These are phyloP conservation scores for Euphorbia celastroides DNA, from an alignment of 441 rosid genomes.

Conservation along the genomic window DNA sequence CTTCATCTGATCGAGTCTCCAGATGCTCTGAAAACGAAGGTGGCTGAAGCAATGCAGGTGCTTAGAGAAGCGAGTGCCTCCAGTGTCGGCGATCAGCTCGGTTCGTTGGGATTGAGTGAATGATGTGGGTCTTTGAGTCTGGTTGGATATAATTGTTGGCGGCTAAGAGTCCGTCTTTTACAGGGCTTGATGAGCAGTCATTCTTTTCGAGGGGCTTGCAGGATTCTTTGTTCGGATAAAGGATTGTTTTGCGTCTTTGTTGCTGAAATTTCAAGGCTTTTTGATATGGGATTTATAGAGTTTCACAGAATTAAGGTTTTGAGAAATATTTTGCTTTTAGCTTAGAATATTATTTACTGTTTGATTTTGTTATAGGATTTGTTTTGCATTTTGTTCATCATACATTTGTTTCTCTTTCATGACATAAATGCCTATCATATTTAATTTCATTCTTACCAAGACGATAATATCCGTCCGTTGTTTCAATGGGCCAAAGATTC, in stretches of 20 bases:
- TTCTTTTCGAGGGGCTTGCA: too few species aligned
- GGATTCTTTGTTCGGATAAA: too few species aligned
- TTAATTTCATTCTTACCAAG: too few species aligned
- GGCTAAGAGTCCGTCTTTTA: slow-evolving; percentile 10
- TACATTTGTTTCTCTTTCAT: background rate
- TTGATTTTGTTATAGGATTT: background rate
- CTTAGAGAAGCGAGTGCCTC: slow-evolving; percentile 38
- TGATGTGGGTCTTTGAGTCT: too few species aligned
- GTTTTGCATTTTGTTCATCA: background rate
- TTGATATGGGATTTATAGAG: background rate
- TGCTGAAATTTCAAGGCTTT: background rate
- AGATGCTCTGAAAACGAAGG: slow-evolving; percentile 63
- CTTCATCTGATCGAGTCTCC: slow-evolving; percentile 72
- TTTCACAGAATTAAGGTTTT: background rate
- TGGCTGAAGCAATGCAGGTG: slow-evolving; percentile 66
- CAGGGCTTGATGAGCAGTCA: slow-evolving; percentile 13
- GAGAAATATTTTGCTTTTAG: background rate
- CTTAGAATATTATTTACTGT: slow-evolving; percentile 6
- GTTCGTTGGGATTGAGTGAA: slow-evolving; percentile 30
- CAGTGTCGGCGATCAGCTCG: slow-evolving; percentile 33
- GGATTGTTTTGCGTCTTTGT: slow-evolving; percentile 3
- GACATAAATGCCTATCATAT: too few species aligned
- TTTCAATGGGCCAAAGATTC: too few species aligned
- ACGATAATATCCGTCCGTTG: too few species aligned
- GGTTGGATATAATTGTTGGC: too few species aligned